Evolutionary conservation across 768 basidiomycete species (phyloP), one percentile per base, ranked within the genome.

Genomic region (Paxillus involutus): DNA sequence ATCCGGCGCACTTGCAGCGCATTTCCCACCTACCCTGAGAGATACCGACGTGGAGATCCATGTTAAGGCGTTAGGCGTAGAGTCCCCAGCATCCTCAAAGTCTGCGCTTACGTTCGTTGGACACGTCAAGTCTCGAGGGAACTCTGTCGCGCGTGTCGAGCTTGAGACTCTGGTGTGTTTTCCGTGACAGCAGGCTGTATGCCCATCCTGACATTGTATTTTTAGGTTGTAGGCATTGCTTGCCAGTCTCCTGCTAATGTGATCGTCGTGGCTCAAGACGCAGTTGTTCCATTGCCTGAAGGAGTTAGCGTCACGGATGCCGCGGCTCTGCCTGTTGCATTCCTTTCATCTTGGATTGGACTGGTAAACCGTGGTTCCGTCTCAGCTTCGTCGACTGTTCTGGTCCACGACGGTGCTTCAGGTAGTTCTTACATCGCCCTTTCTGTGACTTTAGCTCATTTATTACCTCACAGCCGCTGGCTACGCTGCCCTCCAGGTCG

Each of bases 321-420:
- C 3, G 68, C 61, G 14, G 54, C 60, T 32, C 36, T 69, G 3
- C 53, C 67, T 32, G 19, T 52, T 36, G 49, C 59, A 1, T 61
- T 69, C 58, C 60, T 68, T 24, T 42, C 67, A 4, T 53, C 67
- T 11, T 69, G 67, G 67, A 59, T 65, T 14, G 68, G 68, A 41
- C 55, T 69, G 26, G 57, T 63, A 14, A 43, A 41, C 2, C 59
- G 59, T 17, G 61, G 53, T 41, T 48, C 54, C 12, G 55, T 69
- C 40, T 56, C 57, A 0, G 40, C 64, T 4, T 55, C 57, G 47
- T 69, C 67, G 10, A 55, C 55, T 3, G 53, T 69, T 21, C 60
- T 69, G 6, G 48, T 69, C 17, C 67, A 69, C 16, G 63, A 68
- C 44, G 68, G 59, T 13, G 30, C 56, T 32, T 68, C 67, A 49